These are phyloP conservation scores for Fusarium mexicanum DNA, from an alignment of 2,329 filamentous ascomycete genomes.

Conservation along the genomic window DNA sequence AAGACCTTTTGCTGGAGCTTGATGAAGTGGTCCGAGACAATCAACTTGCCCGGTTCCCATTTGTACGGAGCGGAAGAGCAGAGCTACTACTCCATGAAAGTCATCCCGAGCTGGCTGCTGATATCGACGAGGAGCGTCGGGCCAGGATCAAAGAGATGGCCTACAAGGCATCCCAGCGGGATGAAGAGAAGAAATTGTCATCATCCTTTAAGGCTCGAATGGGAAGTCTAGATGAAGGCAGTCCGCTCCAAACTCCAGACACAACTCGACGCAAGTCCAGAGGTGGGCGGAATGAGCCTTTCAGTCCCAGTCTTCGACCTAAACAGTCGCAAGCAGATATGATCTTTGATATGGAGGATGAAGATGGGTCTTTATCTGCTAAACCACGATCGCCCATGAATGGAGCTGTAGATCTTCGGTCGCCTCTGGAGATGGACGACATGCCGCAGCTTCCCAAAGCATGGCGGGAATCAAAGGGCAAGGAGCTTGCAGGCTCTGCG, in stretches of 20 bases:
- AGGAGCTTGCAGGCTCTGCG: conserved; percentile 25
- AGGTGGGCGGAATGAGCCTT: conserved; percentile 61
- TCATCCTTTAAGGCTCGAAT: conserved; percentile 69
- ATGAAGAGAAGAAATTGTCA: conserved; percentile 71
- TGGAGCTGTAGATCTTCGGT: conserved; percentile 27
- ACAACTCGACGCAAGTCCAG: conserved; percentile 59
- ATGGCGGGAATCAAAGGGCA: conserved; percentile 46
- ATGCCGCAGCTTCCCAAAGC: conserved; percentile 45
- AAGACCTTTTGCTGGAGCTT: conserved; percentile 82
- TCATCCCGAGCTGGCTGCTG: conserved; percentile 69
- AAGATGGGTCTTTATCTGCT: conserved; percentile 53
- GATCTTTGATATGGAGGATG: conserved; percentile 96
- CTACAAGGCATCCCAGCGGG: conserved; percentile 69
- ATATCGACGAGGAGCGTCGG: conserved; percentile 75
- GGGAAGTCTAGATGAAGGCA: conserved; percentile 72
- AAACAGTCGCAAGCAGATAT: conserved; percentile 78
- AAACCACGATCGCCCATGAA: conserved; percentile 44
- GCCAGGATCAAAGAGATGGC: conserved; percentile 80
- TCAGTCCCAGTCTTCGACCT: conserved; percentile 73
- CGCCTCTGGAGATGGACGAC: conserved; percentile 41
- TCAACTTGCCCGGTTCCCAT: conserved; percentile 80
- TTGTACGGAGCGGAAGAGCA: conserved; percentile 78
- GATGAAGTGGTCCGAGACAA: conserved; percentile 84
- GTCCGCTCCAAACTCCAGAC: conserved; percentile 53
- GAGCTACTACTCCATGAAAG: conserved; percentile 72